phyloP scores from a whole-genome alignment of 208 protist genomes.

The Blastocrithidia nonstop region DNA sequence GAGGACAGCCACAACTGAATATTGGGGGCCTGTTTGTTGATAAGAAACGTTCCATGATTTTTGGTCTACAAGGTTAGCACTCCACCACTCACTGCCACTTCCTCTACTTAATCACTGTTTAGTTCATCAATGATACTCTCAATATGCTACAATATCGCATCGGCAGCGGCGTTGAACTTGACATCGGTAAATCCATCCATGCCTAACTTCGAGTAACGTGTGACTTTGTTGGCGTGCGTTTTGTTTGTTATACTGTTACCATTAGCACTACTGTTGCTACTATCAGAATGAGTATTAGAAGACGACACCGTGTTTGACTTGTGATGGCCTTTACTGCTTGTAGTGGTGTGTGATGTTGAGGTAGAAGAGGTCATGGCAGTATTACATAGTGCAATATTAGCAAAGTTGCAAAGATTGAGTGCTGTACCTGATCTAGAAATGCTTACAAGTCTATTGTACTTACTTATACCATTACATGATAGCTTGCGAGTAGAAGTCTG shows the following conservation, averaged over 20 bases:
- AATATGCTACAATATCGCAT: conserved; percentile 44
- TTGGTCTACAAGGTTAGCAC: conserved; percentile 74
- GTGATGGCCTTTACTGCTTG: too few relatives aligned
- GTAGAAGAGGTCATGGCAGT: too few relatives aligned
- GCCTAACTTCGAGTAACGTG: conserved; percentile 9
- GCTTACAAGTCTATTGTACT: too few relatives aligned
- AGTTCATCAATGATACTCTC: conserved; percentile 40
- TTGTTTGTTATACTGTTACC: background rate
- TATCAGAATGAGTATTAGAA: background rate
- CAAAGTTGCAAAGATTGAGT: too few relatives aligned
- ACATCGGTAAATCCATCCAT: conserved; percentile 81
- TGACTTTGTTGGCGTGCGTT: background rate
- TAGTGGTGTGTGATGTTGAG: too few relatives aligned
- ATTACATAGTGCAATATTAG: too few relatives aligned
- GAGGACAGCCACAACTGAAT: conserved; percentile 88
- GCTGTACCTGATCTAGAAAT: too few relatives aligned
- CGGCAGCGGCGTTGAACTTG: conserved; percentile 52
- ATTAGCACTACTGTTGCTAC: background rate
- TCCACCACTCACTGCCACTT: conserved; percentile 37
- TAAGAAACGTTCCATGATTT: conserved; percentile 49
- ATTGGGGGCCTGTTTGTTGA: conserved; percentile 89
- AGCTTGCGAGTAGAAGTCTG: too few relatives aligned
- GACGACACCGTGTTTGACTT: background rate
- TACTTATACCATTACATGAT: too few relatives aligned
- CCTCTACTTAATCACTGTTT: conserved; percentile 31